phyloP scores from a whole-genome alignment of 495 filamentous ascomycete genomes.

The Aspergillus haitiensis region DNA sequence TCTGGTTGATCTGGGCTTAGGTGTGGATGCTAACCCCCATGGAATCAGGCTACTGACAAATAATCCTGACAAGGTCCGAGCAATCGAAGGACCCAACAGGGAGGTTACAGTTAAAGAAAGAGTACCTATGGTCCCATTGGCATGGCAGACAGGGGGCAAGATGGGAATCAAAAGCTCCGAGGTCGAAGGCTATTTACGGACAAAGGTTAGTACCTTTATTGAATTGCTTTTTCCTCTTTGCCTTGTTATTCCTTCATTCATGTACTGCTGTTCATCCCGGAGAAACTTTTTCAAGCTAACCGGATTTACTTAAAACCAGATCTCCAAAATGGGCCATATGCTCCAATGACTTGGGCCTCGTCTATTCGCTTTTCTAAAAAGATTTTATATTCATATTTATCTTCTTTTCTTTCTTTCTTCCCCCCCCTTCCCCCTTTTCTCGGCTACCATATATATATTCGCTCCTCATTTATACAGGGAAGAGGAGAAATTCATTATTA shows the following conservation, averaged over 20 bases:
- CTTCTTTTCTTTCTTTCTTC: constrained; percentile 13
- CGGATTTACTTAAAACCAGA: constrained; percentile 33
- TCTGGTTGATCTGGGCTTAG: constrained; percentile 76
- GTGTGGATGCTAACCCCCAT: constrained; percentile 54
- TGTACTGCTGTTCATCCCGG: neutral
- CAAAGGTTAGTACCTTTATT: constrained; percentile 64
- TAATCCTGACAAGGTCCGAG: constrained; percentile 94
- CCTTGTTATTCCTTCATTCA: neutral
- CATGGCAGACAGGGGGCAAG: constrained; percentile 79
- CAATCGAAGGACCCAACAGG: constrained; percentile 85
- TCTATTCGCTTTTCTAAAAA: neutral
- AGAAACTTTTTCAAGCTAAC: constrained; percentile 12
- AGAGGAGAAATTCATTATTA: constrained; percentile 3
- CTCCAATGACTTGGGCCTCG: constrained; percentile 37
- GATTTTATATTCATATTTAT: constrained; percentile 10
- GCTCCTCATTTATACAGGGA: neutral
- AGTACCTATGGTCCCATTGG: constrained; percentile 93
- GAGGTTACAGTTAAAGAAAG: constrained; percentile 87
- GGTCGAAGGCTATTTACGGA: constrained; percentile 88
- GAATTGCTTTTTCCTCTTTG: neutral
- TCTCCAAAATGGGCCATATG: constrained; percentile 75
- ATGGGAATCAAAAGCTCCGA: constrained; percentile 82
- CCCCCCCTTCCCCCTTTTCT: neutral
- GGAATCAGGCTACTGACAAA: constrained; percentile 91
- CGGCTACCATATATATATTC: neutral